These are phyloP conservation scores for Papiliotrema laurentii DNA, from an alignment of 1,284 basidiomycete genomes.

Conservation along the genomic window DNA sequence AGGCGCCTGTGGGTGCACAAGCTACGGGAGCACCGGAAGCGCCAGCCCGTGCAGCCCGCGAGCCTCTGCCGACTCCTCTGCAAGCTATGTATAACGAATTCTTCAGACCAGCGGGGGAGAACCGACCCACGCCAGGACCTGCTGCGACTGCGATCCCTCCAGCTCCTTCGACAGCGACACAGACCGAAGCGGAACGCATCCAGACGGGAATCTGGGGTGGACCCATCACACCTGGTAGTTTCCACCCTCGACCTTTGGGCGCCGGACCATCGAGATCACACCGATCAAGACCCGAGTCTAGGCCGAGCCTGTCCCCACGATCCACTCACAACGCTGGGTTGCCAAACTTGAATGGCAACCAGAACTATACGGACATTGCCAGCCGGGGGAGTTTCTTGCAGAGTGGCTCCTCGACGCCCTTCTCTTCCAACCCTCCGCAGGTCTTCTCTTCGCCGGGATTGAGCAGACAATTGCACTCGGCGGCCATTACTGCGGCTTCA, in stretches of 20 bases:
- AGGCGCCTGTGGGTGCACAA: conserved; percentile 6
- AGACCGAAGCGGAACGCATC: conserved; percentile 18
- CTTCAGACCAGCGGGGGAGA: too few species aligned
- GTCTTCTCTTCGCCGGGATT: conserved; percentile 26
- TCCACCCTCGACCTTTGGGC: conserved; percentile 32
- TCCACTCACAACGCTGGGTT: neutral
- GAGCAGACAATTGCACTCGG: neutral
- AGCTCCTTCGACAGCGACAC: too few species aligned
- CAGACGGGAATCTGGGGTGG: conserved; percentile 44
- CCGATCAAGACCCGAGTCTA: too few species aligned
- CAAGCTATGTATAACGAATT: too few species aligned
- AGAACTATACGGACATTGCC: neutral
- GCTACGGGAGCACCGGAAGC: neutral
- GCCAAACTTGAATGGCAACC: too few species aligned
- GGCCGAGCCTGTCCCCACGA: neutral
- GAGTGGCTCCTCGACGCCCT: conserved; percentile 30
- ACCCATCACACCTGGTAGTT: conserved; percentile 35
- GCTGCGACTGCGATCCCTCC: too few species aligned
- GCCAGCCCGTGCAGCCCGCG: too few species aligned
- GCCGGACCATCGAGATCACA: conserved; percentile 28
- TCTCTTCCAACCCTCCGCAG: conserved; percentile 33
- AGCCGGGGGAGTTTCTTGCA: neutral
- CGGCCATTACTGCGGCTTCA: neutral
- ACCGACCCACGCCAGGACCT: conserved; percentile 6
- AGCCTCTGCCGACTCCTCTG: too few species aligned